A percentile compares a stretch with the other conserved stretches of the same genome.
Evolutionary conservation across 2,329 filamentous ascomycete species (phyloP).

Genomic region (Claviceps humidiphila): DNA sequence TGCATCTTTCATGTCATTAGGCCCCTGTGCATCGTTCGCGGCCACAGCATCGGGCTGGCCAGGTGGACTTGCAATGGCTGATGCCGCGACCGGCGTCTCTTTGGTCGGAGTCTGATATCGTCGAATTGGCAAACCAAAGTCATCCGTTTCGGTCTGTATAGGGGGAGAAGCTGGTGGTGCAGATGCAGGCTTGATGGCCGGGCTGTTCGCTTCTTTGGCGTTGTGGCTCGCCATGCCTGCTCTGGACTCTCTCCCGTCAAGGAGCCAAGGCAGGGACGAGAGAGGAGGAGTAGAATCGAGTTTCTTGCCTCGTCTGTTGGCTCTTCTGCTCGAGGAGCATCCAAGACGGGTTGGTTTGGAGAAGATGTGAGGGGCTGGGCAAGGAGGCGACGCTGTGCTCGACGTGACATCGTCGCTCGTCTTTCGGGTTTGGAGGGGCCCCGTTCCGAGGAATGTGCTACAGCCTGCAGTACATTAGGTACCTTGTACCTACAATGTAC

Average conservation of each 20-base stretch:
- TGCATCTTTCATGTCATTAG: not conserved
- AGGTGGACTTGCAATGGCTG: slow-evolving; percentile 3
- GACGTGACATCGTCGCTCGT: slow-evolving; percentile 6
- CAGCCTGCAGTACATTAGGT: too few species aligned
- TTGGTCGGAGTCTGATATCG: slow-evolving; percentile 27
- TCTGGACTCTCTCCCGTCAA: slow-evolving; percentile 4
- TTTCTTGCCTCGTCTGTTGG: not conserved
- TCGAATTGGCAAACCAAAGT: slow-evolving; percentile 56
- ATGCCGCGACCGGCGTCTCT: slow-evolving; percentile 8
- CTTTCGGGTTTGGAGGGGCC: not conserved
- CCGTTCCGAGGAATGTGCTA: not conserved
- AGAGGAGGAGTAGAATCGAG: slow-evolving; percentile 1
- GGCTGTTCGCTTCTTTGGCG: slow-evolving; percentile 13
- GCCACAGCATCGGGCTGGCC: not conserved
- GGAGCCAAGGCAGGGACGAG: slow-evolving; percentile 5
- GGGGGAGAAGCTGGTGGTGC: slow-evolving; percentile 6
- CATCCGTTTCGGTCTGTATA: slow-evolving; percentile 41
- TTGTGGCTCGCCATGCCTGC: slow-evolving; percentile 11
- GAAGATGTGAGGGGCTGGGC: slow-evolving; percentile 1
- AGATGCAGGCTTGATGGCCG: slow-evolving; percentile 9
- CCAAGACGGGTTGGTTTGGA: slow-evolving; percentile 7
- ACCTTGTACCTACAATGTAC: too few species aligned
- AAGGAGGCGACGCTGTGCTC: slow-evolving; percentile 12
- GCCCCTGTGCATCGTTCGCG: not conserved
- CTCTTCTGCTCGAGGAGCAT: slow-evolving; percentile 14